A percentile compares a stretch with the other conserved stretches of the same genome.
Evolutionary conservation across 1,139 yeast genomes (phyloP).

Genomic region (Maudiozyma humilis): DNA sequence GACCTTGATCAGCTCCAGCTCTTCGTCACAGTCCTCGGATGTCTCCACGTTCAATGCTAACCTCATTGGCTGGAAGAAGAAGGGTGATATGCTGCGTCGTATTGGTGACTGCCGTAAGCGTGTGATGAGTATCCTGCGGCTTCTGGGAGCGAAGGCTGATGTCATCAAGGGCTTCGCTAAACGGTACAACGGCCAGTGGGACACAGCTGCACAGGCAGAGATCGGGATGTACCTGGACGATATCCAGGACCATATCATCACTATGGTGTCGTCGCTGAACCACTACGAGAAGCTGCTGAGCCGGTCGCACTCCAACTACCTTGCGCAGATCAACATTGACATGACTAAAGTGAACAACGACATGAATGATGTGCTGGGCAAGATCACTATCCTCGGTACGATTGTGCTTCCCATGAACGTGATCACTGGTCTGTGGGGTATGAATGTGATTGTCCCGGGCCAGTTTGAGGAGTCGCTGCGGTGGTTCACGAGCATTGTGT

Average conservation of each 20-base stretch:
- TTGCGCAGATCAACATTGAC: slow-evolving; percentile 93
- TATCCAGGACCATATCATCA: slow-evolving; percentile 88
- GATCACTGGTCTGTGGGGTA: slow-evolving; percentile 96
- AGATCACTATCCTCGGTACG: slow-evolving; percentile 88
- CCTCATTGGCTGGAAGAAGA: slow-evolving; percentile 74
- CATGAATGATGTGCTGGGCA: slow-evolving; percentile 91
- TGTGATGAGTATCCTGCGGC: slow-evolving; percentile 80
- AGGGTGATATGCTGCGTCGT: slow-evolving; percentile 88
- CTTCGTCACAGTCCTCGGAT: slow-evolving; percentile 2
- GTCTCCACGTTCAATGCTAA: slow-evolving; percentile 36
- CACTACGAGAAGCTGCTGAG: slow-evolving; percentile 92
- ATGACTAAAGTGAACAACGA: slow-evolving; percentile 97
- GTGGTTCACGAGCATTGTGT: slow-evolving; percentile 64
- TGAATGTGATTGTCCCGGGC: slow-evolving; percentile 96
- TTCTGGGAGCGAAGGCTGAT: slow-evolving; percentile 88
- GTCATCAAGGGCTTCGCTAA: slow-evolving; percentile 92
- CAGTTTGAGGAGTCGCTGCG: slow-evolving; percentile 61
- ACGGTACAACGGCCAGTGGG: slow-evolving; percentile 78
- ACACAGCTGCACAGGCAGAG: slow-evolving; percentile 62
- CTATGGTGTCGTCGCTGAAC: slow-evolving; percentile 90
- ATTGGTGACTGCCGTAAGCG: slow-evolving; percentile 93
- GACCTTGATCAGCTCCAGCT: slow-evolving; percentile 16
- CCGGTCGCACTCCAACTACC: slow-evolving; percentile 85
- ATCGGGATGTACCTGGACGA: slow-evolving; percentile 89
- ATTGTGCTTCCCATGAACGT: slow-evolving; percentile 90